A percentile compares a stretch with the other conserved stretches of the same genome.
Evolutionary conservation across 352 stramenopile species (phyloP).

Genomic region (Phytophthora pluvialis): DNA sequence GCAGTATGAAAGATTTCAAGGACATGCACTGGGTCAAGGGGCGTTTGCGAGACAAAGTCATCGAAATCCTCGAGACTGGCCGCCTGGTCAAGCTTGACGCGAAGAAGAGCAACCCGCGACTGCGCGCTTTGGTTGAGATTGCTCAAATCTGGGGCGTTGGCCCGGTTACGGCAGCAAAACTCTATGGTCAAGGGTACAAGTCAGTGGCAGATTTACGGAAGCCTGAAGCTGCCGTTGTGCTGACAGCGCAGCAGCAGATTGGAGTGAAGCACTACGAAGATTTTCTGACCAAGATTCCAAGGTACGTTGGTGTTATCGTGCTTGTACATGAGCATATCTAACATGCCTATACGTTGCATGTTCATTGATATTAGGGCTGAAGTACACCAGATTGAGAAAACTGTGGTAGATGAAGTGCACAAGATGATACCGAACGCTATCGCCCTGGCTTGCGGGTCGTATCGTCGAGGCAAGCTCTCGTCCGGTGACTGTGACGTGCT

Average conservation of each 20-base stretch:
- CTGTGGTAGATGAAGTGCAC: conserved; percentile 73
- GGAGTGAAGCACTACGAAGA: conserved; percentile 84
- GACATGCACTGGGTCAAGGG: conserved; percentile 73
- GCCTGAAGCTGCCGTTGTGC: conserved; percentile 38
- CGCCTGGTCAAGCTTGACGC: conserved; percentile 79
- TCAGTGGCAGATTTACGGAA: conserved; percentile 62
- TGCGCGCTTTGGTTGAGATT: conserved; percentile 68
- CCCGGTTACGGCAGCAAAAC: conserved; percentile 70
- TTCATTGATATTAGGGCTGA: conserved; percentile 49
- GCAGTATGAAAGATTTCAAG: conserved; percentile 66
- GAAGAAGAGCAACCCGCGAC: conserved; percentile 71
- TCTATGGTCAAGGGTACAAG: conserved; percentile 81
- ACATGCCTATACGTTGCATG: neutral
- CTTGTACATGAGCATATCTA: neutral
- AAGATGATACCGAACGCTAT: conserved; percentile 66
- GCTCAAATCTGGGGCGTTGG: conserved; percentile 83
- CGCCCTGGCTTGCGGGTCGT: conserved; percentile 76
- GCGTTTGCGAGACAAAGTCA: conserved; percentile 71
- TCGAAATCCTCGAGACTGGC: conserved; percentile 79
- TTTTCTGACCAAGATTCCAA: conserved; percentile 81
- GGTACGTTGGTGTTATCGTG: conserved; percentile 19
- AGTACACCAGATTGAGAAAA: conserved; percentile 76
- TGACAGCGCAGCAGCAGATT: conserved; percentile 77
- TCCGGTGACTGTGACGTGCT: conserved; percentile 86
- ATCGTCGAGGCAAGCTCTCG: conserved; percentile 71